Evolutionary conservation across 2,329 filamentous ascomycete genomes (phyloP).

Genomic region (Trichothecium roseum): DNA sequence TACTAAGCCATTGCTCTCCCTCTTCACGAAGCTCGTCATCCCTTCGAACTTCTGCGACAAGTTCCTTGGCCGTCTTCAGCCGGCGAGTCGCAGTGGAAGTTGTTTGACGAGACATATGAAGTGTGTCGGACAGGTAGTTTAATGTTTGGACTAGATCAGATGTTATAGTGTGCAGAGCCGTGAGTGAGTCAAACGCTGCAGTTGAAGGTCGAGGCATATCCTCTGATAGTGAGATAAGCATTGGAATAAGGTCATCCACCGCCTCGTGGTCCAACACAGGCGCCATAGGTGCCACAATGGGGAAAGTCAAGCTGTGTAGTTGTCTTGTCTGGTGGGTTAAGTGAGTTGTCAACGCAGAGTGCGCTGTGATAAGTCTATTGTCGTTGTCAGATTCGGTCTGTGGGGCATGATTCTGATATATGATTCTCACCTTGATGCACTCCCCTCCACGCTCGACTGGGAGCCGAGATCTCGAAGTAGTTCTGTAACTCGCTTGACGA

Average conservation of each 20-base stretch:
- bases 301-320: constrained; percentile 63
- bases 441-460: constrained; percentile 62
- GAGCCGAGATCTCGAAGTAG: constrained; percentile 62
- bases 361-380: constrained; percentile 60
- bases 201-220: constrained; percentile 57
- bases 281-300: constrained; percentile 58
- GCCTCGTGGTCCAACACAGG: constrained; percentile 51
- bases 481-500: constrained; percentile 59
- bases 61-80: constrained; percentile 70
- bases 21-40: constrained; percentile 78
- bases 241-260: constrained; percentile 58
- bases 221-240: constrained; percentile 54
- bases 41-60: constrained; percentile 73
- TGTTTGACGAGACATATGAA: constrained; percentile 89
- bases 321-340: constrained; percentile 65
- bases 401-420: not conserved
- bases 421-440: constrained; percentile 51
- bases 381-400: constrained; percentile 7
- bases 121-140: constrained; percentile 76
- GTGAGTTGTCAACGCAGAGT: constrained; percentile 65
- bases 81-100: constrained; percentile 72
- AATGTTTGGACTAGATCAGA: constrained; percentile 68
- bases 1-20: constrained; percentile 70
- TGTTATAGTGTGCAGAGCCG: constrained; percentile 59
- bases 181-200: constrained; percentile 53